Percentiles rank a stretch among this genome's conserved stretches.
These are phyloP conservation scores for Fusarium xyrophilum DNA, from an alignment of 2,329 filamentous ascomycete species.

Conservation along the genomic window DNA sequence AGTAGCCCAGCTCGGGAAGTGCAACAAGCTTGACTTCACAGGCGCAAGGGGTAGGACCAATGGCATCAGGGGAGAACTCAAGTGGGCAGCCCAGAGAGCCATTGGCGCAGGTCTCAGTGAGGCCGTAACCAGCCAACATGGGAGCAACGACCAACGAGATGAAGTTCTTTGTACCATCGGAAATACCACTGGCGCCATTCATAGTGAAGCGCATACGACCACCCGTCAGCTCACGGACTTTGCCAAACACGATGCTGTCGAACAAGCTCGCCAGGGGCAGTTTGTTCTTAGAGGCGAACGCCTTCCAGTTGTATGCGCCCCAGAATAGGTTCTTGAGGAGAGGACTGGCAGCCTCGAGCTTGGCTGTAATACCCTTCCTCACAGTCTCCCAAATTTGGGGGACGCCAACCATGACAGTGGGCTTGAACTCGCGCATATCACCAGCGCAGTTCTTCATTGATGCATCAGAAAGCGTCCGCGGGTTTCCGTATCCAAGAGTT, in stretches of 20 bases:
- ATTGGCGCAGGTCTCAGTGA: slow-evolving; percentile 91
- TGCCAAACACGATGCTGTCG: slow-evolving; percentile 87
- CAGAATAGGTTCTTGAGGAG: slow-evolving; percentile 81
- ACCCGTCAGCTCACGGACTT: slow-evolving; percentile 89
- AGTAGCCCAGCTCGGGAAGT: slow-evolving; percentile 87
- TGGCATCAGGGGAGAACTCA: slow-evolving; percentile 78
- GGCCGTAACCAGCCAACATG: slow-evolving; percentile 92
- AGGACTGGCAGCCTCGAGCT: slow-evolving; percentile 75
- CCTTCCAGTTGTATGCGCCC: slow-evolving; percentile 66
- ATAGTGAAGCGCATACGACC: slow-evolving; percentile 87
- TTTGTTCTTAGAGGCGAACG: slow-evolving; percentile 62
- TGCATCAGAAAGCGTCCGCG: slow-evolving; percentile 83
- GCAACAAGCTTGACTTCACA: slow-evolving; percentile 93
- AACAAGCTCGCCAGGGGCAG: slow-evolving; percentile 73
- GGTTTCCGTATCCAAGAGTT: slow-evolving; percentile 91
- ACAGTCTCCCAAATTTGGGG: slow-evolving; percentile 97
- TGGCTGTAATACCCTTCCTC: slow-evolving; percentile 87
- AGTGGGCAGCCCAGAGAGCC: slow-evolving; percentile 83
- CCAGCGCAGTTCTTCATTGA: slow-evolving; percentile 90
- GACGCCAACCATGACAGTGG: slow-evolving; percentile 90
- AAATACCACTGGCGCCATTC: slow-evolving; percentile 92
- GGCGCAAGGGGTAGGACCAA: slow-evolving; percentile 78
- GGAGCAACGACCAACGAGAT: slow-evolving; percentile 91
- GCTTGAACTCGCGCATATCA: slow-evolving; percentile 90
- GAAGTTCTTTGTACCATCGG: slow-evolving; percentile 87